Conservation (phyloP, 2,329 filamentous ascomycete genomes). For the Periconia macrospinosa region DNA sequence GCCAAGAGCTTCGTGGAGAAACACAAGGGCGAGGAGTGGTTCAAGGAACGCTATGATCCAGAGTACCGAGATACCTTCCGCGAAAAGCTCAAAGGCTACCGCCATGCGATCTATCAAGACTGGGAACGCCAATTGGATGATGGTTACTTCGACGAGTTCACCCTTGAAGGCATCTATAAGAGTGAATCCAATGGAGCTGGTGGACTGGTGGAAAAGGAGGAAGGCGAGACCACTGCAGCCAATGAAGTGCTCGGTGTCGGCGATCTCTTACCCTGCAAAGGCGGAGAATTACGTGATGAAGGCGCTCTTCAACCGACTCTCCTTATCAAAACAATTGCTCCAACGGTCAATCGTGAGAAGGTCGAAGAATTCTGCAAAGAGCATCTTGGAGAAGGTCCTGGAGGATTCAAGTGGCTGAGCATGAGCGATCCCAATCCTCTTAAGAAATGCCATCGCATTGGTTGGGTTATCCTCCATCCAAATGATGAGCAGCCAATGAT, state of each 20-base stretch:
- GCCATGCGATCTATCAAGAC: constrained; percentile 75
- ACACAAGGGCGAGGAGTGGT: constrained; percentile 97
- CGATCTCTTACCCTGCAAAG: constrained; percentile 80
- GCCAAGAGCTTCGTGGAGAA: constrained; percentile 86
- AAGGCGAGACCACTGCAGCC: constrained; percentile 87
- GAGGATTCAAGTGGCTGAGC: constrained; percentile 93
- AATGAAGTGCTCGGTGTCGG: constrained; percentile 93
- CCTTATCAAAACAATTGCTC: constrained; percentile 96
- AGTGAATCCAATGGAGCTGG: constrained; percentile 86
- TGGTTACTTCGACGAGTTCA: constrained; percentile 91
- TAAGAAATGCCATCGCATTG: constrained; percentile 96
- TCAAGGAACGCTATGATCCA: constrained; percentile 88
- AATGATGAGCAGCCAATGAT: constrained; percentile 64
- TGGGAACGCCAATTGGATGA: constrained; percentile 88
- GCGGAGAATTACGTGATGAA: constrained; percentile 87
- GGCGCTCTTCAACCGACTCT: constrained; percentile 86
- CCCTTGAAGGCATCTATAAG: constrained; percentile 90
- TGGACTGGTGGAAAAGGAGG: constrained; percentile 87
- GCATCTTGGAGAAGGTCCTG: constrained; percentile 85
- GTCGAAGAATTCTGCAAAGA: constrained; percentile 94
- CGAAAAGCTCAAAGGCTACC: constrained; percentile 75
- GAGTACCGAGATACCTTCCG: constrained; percentile 78
- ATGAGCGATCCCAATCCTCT: constrained; percentile 95
- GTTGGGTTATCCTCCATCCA: constrained; percentile 95
- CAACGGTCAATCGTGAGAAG: constrained; percentile 90